Evolutionary conservation across 169 alveolate species (phyloP).

Genomic region (Plasmodium gonderi): DNA sequence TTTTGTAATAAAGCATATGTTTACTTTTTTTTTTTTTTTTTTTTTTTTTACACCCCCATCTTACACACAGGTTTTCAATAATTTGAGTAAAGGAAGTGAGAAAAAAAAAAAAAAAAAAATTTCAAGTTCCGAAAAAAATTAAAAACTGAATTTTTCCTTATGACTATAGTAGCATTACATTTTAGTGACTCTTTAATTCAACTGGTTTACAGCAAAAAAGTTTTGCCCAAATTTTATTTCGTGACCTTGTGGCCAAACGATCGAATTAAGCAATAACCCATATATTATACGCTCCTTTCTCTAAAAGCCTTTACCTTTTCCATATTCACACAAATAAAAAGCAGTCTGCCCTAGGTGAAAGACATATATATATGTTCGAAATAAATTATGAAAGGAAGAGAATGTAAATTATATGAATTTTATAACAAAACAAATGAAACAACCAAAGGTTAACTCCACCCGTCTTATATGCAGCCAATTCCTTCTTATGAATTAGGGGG

Average conservation of each 20-base stretch:
- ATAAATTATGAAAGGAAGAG: neutral
- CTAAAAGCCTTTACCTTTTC: no score
- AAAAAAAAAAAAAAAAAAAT: neutral
- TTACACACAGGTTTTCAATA: no score
- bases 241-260: no score
- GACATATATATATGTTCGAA: neutral
- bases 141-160: neutral
- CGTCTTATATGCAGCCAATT: neutral
- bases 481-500: neutral
- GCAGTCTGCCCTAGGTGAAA: neutral
- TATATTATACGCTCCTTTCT: no score
- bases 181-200: no score
- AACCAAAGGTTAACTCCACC: neutral
- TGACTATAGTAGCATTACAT: neutral
- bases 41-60: no score
- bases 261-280: no score
- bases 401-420: neutral
- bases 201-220: no score
- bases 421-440: neutral
- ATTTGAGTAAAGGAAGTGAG: neutral
- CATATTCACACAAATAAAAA: neutral
- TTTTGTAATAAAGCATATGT: neutral
- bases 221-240: no score
- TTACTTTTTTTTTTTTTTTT: neutral
- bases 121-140: neutral